Base-by-base conservation (phyloP, 2,329 filamentous ascomycete species). In the Colletotrichum gloeosporioides region DNA sequence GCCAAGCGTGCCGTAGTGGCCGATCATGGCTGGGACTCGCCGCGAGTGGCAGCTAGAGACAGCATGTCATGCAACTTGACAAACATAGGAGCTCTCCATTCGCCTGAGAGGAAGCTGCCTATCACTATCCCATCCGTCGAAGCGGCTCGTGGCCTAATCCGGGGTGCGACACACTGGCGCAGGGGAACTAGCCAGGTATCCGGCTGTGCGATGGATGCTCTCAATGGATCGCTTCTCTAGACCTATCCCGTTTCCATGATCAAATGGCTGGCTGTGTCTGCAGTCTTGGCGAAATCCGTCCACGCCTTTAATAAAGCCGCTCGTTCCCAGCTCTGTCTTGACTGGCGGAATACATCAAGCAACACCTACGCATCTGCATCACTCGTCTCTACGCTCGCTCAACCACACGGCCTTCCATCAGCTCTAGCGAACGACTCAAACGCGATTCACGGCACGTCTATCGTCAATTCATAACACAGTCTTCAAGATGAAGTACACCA, bases 401-500 rank as follows among this genome's bases (percentile, higher is more conserved):
- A 22, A 29, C 22, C 34, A 4, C 10, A 34, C n/a, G 13, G 16
- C 8, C 8, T 4, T 18, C 32, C 32, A 27, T 13, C 44, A n/a
- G 31, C 68, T 22, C 10, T 6, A n/a, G 53, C 25, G 9, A n/a
- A 27, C 13, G 10, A 39, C 16, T 27, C 44, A 39, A 68, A 12
- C n/a, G 44, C 32, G 25, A 63, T 39, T 10, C 12, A 18, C 34
- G n/a, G 1, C n/a, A 53, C 44, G 44, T 53, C 34, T 16, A 65
- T 25, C 34, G 31, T 25, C 12, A 3, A 32, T 39, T 59, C 27
- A 9, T 13, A 31, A n/a, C 16, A 57, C 71, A 0, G 18, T 39
- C 22, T n/a, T 49, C 76, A 82, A 79, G 15, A 84, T 84, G 83
- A 82, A 82, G 79, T 80, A 80, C 80, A 80, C 81, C 70, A 78